phyloP scores from a whole-genome alignment of 768 basidiomycete genomes.

The Termitomyces sp. region DNA sequence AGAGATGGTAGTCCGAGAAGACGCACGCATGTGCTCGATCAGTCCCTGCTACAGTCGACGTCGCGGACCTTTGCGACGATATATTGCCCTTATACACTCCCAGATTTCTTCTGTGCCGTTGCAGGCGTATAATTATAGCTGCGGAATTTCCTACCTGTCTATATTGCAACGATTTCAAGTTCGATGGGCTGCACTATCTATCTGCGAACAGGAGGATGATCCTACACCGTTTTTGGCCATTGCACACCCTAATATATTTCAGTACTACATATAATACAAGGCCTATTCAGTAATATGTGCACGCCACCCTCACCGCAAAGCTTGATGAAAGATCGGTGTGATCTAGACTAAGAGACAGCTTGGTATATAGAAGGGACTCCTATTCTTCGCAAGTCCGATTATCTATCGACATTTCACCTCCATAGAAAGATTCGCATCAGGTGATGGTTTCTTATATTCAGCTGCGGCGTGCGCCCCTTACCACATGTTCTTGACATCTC shows the following conservation, averaged over 20 bases:
- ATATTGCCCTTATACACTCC: not conserved
- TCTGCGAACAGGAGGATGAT: not conserved
- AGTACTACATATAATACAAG: not conserved
- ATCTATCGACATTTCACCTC: not conserved
- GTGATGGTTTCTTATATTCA: not conserved
- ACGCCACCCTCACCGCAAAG: not conserved
- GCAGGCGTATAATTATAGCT: not conserved
- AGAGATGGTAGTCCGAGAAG: slow-evolving; percentile 13
- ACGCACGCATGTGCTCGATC: slow-evolving; percentile 12
- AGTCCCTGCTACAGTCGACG: slow-evolving; percentile 3
- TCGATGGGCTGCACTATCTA: not conserved
- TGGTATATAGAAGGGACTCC: not conserved
- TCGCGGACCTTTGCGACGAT: slow-evolving; percentile 12
- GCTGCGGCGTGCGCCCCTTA: not conserved
- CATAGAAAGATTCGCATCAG: not conserved
- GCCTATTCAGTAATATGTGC: not conserved
- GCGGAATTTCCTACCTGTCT: not conserved
- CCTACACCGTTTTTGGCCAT: not conserved
- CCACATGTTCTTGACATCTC: not conserved
- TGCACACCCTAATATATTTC: not conserved
- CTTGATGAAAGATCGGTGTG: not conserved
- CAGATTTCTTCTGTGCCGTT: not conserved
- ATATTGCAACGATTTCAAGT: too few species aligned
- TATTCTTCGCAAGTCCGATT: not conserved
- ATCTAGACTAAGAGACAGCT: too few species aligned